These are phyloP conservation scores for Yamadazyma laniorum DNA, from an alignment of 805 yeast species.

Conservation along the genomic window DNA sequence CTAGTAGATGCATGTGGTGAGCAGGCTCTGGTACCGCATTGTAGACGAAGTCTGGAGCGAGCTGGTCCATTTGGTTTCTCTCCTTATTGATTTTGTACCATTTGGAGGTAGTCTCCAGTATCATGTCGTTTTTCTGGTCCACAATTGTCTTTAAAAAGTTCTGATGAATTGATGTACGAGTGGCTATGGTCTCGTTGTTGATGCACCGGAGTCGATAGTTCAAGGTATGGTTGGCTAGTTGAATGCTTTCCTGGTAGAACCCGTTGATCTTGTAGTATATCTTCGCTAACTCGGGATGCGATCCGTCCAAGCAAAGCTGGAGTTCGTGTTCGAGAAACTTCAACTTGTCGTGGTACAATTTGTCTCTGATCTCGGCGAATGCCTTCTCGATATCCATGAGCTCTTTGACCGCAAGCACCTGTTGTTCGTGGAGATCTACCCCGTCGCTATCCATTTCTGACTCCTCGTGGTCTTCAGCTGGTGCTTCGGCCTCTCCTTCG, in stretches of 20 bases:
- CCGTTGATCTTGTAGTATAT: conserved; percentile 70
- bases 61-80: conserved; percentile 73
- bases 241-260: conserved; percentile 69
- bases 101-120: conserved; percentile 70
- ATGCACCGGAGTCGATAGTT: conserved; percentile 72
- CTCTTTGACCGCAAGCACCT: conserved; percentile 66
- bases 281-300: conserved; percentile 84
- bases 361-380: conserved; percentile 84
- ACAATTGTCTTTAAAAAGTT: conserved; percentile 66
- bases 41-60: conserved; percentile 54
- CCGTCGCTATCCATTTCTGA: conserved; percentile 16
- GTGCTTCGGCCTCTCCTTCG: conserved; percentile 18
- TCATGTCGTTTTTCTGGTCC: conserved; percentile 63
- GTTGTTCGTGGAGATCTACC: conserved; percentile 34
- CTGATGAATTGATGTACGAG: conserved; percentile 79
- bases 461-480: conserved; percentile 14
- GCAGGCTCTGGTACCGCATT: conserved; percentile 33
- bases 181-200: conserved; percentile 75
- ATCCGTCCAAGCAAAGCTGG: conserved; percentile 80
- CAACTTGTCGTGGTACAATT: conserved; percentile 79
- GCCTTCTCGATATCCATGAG: conserved; percentile 79
- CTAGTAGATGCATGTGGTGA: background rate
- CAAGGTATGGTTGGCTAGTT: conserved; percentile 39
- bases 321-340: conserved; percentile 76
- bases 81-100: conserved; percentile 95